Base-by-base conservation (phyloP, 768 basidiomycete species). In the Sarcodon aspratus region DNA sequence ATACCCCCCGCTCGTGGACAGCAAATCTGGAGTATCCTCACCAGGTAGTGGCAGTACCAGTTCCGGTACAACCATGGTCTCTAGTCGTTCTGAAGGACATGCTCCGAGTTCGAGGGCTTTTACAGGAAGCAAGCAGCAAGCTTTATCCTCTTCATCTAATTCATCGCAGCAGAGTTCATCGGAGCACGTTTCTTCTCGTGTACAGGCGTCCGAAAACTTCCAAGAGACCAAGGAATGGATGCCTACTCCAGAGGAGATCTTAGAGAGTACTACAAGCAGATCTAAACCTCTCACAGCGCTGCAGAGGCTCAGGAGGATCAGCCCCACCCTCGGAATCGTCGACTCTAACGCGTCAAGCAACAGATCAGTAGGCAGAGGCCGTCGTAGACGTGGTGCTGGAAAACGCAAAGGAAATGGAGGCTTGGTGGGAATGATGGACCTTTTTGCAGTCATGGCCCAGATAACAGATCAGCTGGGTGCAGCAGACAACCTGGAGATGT, bases 391-490 rank as follows among this genome's bases (percentile, higher is more conserved):
- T 17, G 54, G 52, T 11, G 47, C 42, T 15, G 46, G 34, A 17
- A 57, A 53, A 9, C 57, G 60, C 6, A 47, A 57, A 8, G 54
- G 63, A 1, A 59, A 56, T 1, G 43, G 46, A 1, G 57, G 59
- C 12, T 49, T 51, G 1, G 62, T 75, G 0, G 78, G 78, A 7
- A 85, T 85, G 66, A 83, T 87, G 82, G 85, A 89, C 57, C 73
- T 89, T 1, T 85, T 92, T 52, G 79, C 80, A 1, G 76, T 89
- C 7, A 76, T 89, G 58, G 72, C 78, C 11, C 84, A 89, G 61
- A 81, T 89, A 57, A 88, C 86, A 61, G 84, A 90, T 52, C 87
- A 90, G 58, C 72, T 89, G 3, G 78, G 78, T 1, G 69, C 71
- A 12, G 80, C 84, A 11, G 66, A 74, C 1, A 80, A 84, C 54